Base-by-base conservation (phyloP, 2,329 filamentous ascomycete species). In the Alternaria triticimaculans region DNA sequence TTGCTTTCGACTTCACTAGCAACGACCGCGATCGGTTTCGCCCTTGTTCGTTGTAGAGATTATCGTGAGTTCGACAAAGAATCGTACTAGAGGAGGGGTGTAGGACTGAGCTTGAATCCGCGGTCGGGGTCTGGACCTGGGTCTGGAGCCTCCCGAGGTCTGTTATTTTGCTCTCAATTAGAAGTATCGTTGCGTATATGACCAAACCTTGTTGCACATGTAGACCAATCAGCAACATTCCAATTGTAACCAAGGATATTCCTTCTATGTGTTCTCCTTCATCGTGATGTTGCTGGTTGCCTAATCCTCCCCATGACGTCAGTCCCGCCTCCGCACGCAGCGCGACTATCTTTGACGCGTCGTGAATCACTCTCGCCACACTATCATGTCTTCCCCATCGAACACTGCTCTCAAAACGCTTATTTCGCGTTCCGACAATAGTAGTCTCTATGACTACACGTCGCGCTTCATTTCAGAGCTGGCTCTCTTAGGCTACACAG, bases 301-400 rank as follows among this genome's bases (percentile, higher is more conserved):
- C 48, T 30, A 30, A 30, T 18, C 28, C n/a, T 30, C n/a, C 48
- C 20, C n/a, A 50, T 50, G 48, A 50, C 48, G 48, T 50, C 48
- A 50, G 25, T 11, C 10, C n/a, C 11, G 25, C 26, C 48, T 30
- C 18, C 48, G 9, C 7, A 30, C 11, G 26, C n/a, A n/a, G 12
- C 48, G 11, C n/a, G n/a, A 20, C 46, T 5, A 5, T 18, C 4
- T 2, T 9, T 0, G 25, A 18, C n/a, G n/a, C 25, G 48, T 30
- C 4, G 6, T 2, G 10, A 30, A 30, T 6, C 3, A 8, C 1
- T 3, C 2, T 11, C 18, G 12, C 25, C 18, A 50, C 25, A 50
- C 4, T 4, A 7, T 6, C 25, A 30, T 50, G 48, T 8, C 25
- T 30, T 30, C 48, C 4, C 20, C 25, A 30, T 6, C 48, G 4